Evolutionary conservation across 805 yeast species (phyloP).

Genomic region (Saccharomycopsis sp.): DNA sequence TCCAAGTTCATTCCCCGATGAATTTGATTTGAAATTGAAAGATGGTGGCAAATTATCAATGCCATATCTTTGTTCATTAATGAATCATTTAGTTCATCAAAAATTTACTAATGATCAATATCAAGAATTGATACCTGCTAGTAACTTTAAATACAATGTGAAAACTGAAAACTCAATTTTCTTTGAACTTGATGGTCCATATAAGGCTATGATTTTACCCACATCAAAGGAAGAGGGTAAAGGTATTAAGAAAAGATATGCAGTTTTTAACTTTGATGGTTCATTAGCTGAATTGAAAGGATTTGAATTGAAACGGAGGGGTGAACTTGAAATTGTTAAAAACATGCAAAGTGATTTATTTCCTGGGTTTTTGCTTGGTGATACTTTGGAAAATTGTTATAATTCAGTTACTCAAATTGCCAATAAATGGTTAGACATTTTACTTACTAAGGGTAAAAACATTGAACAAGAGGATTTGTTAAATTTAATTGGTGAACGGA

Average conservation of each 20-base stretch:
- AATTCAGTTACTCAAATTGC: slow-evolving; percentile 88
- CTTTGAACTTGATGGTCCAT: slow-evolving; percentile 98
- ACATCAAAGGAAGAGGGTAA: slow-evolving; percentile 97
- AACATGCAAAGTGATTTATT: slow-evolving; percentile 94
- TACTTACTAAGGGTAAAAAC: slow-evolving; percentile 79
- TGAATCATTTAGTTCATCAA: slow-evolving; percentile 87
- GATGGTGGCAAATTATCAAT: slow-evolving; percentile 72
- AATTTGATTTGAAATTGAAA: slow-evolving; percentile 59
- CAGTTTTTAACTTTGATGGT: slow-evolving; percentile 94
- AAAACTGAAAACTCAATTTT: slow-evolving; percentile 89
- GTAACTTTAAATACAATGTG: slow-evolving; percentile 60
- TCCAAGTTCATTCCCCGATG: slow-evolving; percentile 90
- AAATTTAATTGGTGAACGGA: slow-evolving; percentile 91
- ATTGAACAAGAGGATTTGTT: slow-evolving; percentile 91
- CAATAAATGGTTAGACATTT: slow-evolving; percentile 90
- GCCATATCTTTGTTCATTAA: slow-evolving; percentile 94
- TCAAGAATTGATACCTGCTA: slow-evolving; percentile 62
- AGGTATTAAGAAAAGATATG: slow-evolving; percentile 92
- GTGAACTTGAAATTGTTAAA: slow-evolving; percentile 88
- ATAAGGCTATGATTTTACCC: slow-evolving; percentile 94
- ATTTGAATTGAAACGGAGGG: slow-evolving; percentile 92
- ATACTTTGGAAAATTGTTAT: slow-evolving; percentile 72
- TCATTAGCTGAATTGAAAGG: slow-evolving; percentile 93
- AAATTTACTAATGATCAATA: slow-evolving; percentile 92
- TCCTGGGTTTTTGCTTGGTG: slow-evolving; percentile 83